Base-by-base conservation (phyloP, 495 filamentous ascomycete genomes). In the Penicillium canescens region DNA sequence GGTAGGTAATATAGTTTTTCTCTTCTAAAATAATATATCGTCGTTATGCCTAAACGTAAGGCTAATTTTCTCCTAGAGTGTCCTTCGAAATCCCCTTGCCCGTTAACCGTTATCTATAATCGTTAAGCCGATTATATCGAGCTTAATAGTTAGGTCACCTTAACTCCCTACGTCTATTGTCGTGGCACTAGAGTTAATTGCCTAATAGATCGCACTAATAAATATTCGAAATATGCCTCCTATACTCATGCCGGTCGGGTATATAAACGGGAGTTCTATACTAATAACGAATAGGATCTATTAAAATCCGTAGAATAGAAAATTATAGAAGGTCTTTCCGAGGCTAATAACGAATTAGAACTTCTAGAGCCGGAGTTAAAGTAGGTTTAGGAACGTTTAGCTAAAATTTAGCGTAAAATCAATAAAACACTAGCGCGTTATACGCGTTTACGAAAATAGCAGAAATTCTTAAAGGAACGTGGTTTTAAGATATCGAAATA, bases 351-450 rank as follows among this genome's bases (percentile, higher is more conserved):
- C 21, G 28, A 47, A 23, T 34, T 47, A 16, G 31, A 47, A 21
- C 36, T 47, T n/a, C 34, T 47, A 36, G 31, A 47, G 21, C 44
- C 44, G 5, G n/a, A 47, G 16, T 36, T 47, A 23, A 47, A 14
- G 5, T 9, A 36, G 12, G 21, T 47, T 31, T 23, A 47, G 11
- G 4, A 23, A 34, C 11, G 11, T 23, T 34, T 47, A n/a, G 16
- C n/a, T 3, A n/a, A 35, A 18, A 14, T 47, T 35, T n/a, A 47
- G 34, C 33, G 6, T n/a, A 47, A 36, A 12, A 47, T 21, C 16
- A 47, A 23, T 47, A 47, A 47, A 13, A 34, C 44, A 21, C 34
- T 47, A 21, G 24, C 14, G 3, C 6, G 14, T 12, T 23, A 47
- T 14, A 9, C 8, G 11, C 8, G n/a, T 14, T 33, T 47, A 23